Evolutionary conservation across 139 green algal genomes (phyloP).

Genomic region (Chlorella sp.): DNA sequence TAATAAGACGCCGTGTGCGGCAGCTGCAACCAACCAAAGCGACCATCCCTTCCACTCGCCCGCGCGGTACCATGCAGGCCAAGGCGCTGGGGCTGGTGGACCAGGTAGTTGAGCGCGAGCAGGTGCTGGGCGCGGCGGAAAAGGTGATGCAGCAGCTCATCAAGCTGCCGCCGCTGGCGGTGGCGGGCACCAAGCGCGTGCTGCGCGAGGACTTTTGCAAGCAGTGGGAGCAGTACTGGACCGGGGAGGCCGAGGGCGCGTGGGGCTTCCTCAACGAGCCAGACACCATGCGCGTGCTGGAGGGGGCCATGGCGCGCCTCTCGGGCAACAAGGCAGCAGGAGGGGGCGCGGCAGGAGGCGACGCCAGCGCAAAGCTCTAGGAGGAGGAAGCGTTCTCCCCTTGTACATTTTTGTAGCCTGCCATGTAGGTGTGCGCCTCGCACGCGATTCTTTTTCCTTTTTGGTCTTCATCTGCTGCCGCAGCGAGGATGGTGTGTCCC

Average conservation of each 20-base stretch:
- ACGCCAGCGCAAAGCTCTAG: background rate
- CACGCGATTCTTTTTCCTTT: no score
- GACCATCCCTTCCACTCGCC: no score
- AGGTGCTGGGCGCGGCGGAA: constrained; percentile 48
- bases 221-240: constrained; percentile 53
- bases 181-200: constrained; percentile 43
- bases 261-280: constrained; percentile 54
- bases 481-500: no score
- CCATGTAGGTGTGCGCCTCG: no score
- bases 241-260: constrained; percentile 47
- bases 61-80: constrained; percentile 40
- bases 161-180: constrained; percentile 18
- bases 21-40: no score
- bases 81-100: constrained; percentile 67
- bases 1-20: background rate
- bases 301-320: constrained; percentile 52
- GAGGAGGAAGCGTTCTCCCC: no score
- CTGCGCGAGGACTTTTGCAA: constrained; percentile 38
- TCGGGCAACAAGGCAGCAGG: constrained; percentile 15
- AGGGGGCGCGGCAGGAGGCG: background rate
- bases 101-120: constrained; percentile 45
- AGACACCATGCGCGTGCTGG: constrained; percentile 50
- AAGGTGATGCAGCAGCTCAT: constrained; percentile 35
- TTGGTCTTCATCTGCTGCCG: no score
- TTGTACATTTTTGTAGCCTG: background rate